These are phyloP conservation scores for Sporothrix brunneoviolacea DNA, from an alignment of 2,329 filamentous ascomycete genomes.

Conservation along the genomic window DNA sequence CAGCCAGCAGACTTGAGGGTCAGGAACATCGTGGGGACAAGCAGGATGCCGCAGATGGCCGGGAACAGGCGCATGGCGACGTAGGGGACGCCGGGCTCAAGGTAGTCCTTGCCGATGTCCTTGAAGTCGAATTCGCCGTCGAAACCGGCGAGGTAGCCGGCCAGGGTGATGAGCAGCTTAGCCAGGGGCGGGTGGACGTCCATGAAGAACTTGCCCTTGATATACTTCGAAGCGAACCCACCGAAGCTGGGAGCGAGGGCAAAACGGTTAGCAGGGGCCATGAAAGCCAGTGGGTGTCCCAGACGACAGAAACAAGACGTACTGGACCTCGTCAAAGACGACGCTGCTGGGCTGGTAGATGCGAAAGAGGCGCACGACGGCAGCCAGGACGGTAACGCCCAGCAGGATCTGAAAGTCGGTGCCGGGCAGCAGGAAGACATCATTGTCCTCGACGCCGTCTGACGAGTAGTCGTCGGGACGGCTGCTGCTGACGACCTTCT, in stretches of 20 bases:
- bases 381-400: constrained; percentile 65
- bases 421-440: constrained; percentile 78
- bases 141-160: constrained; percentile 91
- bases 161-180: constrained; percentile 92
- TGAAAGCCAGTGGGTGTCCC: neutral
- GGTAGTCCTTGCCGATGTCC: constrained; percentile 97
- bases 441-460: constrained; percentile 77
- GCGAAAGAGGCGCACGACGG: constrained; percentile 79
- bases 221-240: constrained; percentile 97
- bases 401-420: constrained; percentile 77
- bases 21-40: constrained; percentile 89
- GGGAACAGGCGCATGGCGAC: constrained; percentile 95
- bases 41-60: constrained; percentile 78
- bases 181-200: constrained; percentile 97
- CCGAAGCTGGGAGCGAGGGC: constrained; percentile 71
- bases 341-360: constrained; percentile 96
- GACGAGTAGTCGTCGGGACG: constrained; percentile 58
- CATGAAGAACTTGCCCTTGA: constrained; percentile 99
- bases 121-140: constrained; percentile 97
- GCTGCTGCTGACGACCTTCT: constrained; percentile 3
- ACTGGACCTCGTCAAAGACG: constrained; percentile 99
- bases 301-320: constrained; percentile 45
- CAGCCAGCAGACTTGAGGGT: constrained; percentile 88
- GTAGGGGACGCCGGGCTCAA: constrained; percentile 91
- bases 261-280: no score